Evolutionary conservation across 768 basidiomycete genomes (phyloP).

Genomic region (Phlegmacium glaucopus): DNA sequence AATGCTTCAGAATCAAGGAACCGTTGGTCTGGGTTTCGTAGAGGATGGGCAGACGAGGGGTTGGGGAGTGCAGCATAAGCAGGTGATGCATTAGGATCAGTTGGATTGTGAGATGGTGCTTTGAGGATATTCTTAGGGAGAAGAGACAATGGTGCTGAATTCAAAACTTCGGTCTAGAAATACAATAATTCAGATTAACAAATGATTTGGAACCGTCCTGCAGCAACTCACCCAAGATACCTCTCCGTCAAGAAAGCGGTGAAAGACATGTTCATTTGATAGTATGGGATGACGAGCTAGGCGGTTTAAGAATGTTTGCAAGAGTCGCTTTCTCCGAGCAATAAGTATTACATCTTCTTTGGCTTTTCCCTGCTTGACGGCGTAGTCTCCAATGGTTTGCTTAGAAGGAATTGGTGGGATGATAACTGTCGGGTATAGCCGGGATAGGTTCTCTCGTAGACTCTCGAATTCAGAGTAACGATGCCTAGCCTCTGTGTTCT

Average conservation of each 20-base stretch:
- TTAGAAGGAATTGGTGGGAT: slow-evolving; percentile 98
- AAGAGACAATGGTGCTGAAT: slow-evolving; percentile 86
- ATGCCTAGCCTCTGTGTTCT: slow-evolving; percentile 82
- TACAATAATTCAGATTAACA: not conserved
- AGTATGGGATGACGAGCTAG: slow-evolving; percentile 89
- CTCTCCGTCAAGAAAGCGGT: slow-evolving; percentile 92
- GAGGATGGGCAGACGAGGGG: slow-evolving; percentile 82
- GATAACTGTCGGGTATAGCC: slow-evolving; percentile 93
- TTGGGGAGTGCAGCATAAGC: slow-evolving; percentile 86
- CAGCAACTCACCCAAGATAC: slow-evolving; percentile 78
- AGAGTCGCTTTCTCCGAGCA: slow-evolving; percentile 86
- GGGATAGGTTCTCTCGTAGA: slow-evolving; percentile 75
- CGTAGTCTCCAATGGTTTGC: slow-evolving; percentile 94
- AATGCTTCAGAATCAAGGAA: slow-evolving; percentile 96
- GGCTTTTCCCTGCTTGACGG: slow-evolving; percentile 93
- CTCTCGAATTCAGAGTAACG: slow-evolving; percentile 99
- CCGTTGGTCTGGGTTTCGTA: slow-evolving; percentile 91
- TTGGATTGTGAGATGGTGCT: slow-evolving; percentile 93
- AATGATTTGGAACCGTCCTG: not conserved
- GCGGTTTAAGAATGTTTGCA: slow-evolving; percentile 93
- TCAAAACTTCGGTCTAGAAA: slow-evolving; percentile 80
- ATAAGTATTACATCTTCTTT: slow-evolving; percentile 95
- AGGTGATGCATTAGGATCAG: slow-evolving; percentile 65
- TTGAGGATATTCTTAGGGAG: slow-evolving; percentile 95
- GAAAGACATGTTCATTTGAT: slow-evolving; percentile 94